A percentile compares a stretch with the other conserved stretches of the same genome.
These are phyloP conservation scores for Eragrostis tef DNA, from an alignment of 202 grass and related monocot genomes.

Conservation along the genomic window DNA sequence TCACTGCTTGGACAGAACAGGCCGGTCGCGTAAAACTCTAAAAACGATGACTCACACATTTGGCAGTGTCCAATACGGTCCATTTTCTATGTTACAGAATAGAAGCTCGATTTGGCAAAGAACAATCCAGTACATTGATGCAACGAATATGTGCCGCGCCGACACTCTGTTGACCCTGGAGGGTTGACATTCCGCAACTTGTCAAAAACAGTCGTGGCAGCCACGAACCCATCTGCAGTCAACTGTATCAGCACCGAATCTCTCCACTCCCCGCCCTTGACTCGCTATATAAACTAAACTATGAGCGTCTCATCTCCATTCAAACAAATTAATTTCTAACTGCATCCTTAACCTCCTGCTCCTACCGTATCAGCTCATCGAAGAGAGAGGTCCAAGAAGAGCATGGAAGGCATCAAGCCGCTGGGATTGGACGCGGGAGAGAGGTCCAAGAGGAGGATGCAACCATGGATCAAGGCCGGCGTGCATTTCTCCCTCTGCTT, in stretches of 20 bases:
- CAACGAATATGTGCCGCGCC: background rate
- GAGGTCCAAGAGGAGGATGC: conserved; percentile 51
- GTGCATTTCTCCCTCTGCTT: conserved; percentile 68
- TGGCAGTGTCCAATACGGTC: background rate
- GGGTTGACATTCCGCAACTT: conserved; percentile 28
- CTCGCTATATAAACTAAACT: background rate
- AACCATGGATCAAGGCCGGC: conserved; percentile 41
- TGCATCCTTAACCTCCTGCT: background rate
- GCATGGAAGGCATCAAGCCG: background rate
- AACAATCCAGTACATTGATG: background rate
- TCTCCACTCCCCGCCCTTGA: background rate
- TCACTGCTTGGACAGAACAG: background rate
- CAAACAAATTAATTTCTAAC: conserved; percentile 27
- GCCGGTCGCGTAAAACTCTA: background rate
- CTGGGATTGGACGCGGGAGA: background rate
- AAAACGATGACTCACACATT: background rate
- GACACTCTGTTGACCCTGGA: conserved; percentile 24
- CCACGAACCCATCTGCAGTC: background rate
- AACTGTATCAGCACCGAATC: conserved; percentile 5
- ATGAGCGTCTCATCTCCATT: background rate
- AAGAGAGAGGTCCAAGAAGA: background rate
- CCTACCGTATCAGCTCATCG: background rate
- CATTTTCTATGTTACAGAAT: background rate
- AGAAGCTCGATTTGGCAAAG: background rate
- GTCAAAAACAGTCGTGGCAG: conserved; percentile 35